Base-by-base conservation (phyloP, 768 basidiomycete species). In the Nevesoporus exiguus region DNA sequence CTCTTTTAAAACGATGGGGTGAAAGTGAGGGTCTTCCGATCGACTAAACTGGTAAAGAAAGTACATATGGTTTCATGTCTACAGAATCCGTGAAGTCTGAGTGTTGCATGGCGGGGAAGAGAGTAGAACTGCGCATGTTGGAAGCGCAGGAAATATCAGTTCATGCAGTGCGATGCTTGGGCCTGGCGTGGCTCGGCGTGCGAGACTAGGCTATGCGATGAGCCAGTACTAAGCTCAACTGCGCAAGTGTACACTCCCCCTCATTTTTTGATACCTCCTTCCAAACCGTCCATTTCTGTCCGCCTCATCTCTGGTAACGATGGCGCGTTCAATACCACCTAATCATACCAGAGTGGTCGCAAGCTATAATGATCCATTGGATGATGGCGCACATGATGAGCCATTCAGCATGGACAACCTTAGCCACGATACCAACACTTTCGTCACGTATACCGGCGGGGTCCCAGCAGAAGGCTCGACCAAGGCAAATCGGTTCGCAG, bases 21-120 rank as follows among this genome's bases (percentile, higher is more conserved):
- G 66, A 71, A 53, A 72, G 73, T 47, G 67, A 73, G 52, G 74
- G 71, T 5, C 65, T 73, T n/a, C 42, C 63, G 17, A 64, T 71
- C 44, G 57, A 60, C 29, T 71, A 46, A 59, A 21, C 11, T n/a
- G 22, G 34, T 15, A 30, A 31, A 31, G 46, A 41, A 34, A 13
- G 17, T n/a, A n/a, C n/a, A n/a, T n/a, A 63, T 41, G 7, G 44
- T 33, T 33, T 22, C 34, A 4, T 22, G 36, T 45, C 24, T 6
- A 22, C n/a, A 5, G 34, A 33, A 15, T 22, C 3, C 17, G 31
- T n/a, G 24, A 27, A 52, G 19, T 22, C 39, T 13, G 22, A 24
- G 19, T 2, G 24, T n/a, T n/a, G 34, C 17, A 34, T 36, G 34
- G 7, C 17, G 27, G 17, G 15, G 34, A n/a, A 8, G 4, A 8